Base-by-base conservation (phyloP, 2,329 filamentous ascomycete genomes). In the Tothia fuscella region DNA sequence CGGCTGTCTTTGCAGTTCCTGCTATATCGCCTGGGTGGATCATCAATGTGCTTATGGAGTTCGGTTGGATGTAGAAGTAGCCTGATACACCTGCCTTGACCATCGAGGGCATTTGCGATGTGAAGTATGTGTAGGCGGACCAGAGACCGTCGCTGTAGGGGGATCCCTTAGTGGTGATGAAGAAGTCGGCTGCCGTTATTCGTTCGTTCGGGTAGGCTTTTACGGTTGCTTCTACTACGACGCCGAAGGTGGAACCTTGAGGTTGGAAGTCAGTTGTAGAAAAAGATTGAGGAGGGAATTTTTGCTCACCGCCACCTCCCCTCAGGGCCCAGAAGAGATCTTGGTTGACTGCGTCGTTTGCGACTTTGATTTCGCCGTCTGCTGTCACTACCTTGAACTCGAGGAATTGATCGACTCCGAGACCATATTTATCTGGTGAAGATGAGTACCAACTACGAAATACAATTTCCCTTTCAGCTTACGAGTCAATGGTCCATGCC, bases 401-500 rank as follows among this genome's bases (percentile, higher is more conserved):
- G 12, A 45, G 10, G 3, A 55, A 50, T 16, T 57, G 54, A 35
- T 62, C 58, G 25, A 55, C 53, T 26, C 53, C 57, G 52, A 62
- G 55, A 6, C 37, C 37, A 20, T 40, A 40, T 17, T 10, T 7
- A 9, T 6, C 9, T 16, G 32, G n/a, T n/a, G 38, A 38, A 13
- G 26, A 22, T 7, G 20, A 13, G 7, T 17, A 12, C 9, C 38
- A 20, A 22, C 38, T 12, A 7, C 38, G 25, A 26, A 38, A 22
- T 14, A 26, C 38, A 6, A 58, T 62, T 16, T 63, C 52, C 60
- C 61, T 22, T 62, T 58, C 13, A 56, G n/a, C n/a, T n/a, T 55
- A 9, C 50, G 49, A 4, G 55, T 50, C 19, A 66, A 43, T 0
- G 62, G 60, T 3, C 62, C 63, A 42, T 67, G 60, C 5, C 65